Evolutionary conservation across 169 alveolate species (phyloP).

Genomic region (Plasmodium fragile): DNA sequence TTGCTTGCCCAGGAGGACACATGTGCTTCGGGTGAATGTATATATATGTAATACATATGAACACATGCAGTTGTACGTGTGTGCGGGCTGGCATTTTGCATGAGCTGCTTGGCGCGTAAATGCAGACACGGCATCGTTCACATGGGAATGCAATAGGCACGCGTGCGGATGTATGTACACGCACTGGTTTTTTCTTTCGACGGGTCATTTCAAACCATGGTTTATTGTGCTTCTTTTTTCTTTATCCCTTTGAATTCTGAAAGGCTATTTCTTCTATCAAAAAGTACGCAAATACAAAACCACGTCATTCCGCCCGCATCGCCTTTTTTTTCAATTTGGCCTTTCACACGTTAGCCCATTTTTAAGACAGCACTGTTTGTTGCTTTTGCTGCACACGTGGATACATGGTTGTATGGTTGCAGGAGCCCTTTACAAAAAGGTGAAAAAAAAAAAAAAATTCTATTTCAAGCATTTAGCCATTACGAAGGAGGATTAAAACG

Average conservation of each 20-base stretch:
- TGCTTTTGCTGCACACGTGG: constrained; percentile 33
- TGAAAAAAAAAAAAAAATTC: constrained; percentile 13
- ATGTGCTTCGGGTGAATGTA: neutral
- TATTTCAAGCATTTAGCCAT: neutral
- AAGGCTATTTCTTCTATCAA: constrained; percentile 31
- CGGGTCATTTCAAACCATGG: neutral
- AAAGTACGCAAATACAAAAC: constrained; percentile 4
- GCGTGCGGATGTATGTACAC: neutral
- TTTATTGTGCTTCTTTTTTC: neutral
- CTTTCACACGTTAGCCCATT: neutral
- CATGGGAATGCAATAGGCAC: neutral
- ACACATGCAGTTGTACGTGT: neutral
- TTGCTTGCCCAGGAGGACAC: neutral
- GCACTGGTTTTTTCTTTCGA: neutral
- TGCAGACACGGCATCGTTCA: neutral
- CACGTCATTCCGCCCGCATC: neutral
- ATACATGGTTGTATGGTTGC: neutral
- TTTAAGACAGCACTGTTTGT: neutral
- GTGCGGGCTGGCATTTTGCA: neutral
- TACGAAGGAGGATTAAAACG: neutral
- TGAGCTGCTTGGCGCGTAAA: neutral
- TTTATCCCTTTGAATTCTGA: constrained; percentile 6
- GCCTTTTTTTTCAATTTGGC: neutral
- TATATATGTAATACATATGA: constrained; percentile 11
- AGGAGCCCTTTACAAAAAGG: neutral